Conservation (phyloP, 495 filamentous ascomycete genomes). For the Aspergillus ellipticus region DNA sequence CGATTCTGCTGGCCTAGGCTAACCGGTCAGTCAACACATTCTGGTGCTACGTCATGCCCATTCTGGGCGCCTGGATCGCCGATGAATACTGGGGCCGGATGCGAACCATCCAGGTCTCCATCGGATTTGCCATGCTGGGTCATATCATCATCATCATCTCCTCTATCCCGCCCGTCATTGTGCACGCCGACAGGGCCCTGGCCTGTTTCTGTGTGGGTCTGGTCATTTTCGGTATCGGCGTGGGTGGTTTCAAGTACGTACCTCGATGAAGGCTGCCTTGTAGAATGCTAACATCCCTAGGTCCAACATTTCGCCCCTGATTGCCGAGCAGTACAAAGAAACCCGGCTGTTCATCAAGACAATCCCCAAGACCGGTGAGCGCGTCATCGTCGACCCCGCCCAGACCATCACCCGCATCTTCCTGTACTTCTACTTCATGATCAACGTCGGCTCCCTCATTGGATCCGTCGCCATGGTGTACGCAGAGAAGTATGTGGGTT, state of each 20-base stretch:
- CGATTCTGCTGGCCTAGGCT: neutral
- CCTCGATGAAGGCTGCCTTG: neutral
- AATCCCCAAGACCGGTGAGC: constrained; percentile 49
- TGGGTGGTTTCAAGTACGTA: constrained; percentile 51
- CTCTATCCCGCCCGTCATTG: constrained; percentile 58
- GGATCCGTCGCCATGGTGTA: constrained; percentile 58
- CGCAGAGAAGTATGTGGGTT: constrained; percentile 71
- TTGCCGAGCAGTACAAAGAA: constrained; percentile 47
- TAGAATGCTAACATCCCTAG: constrained; percentile 20
- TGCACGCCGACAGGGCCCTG: constrained; percentile 44
- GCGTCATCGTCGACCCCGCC: constrained; percentile 64
- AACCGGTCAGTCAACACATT: constrained; percentile 55
- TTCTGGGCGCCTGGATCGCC: constrained; percentile 67
- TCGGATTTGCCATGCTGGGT: constrained; percentile 57
- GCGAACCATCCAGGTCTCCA: constrained; percentile 60
- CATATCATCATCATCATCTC: constrained; percentile 64
- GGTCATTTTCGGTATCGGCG: constrained; percentile 48
- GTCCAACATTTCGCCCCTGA: constrained; percentile 60
- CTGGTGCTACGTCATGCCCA: constrained; percentile 69
- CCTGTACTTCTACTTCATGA: constrained; percentile 48
- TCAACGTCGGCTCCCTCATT: constrained; percentile 49
- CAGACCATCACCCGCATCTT: constrained; percentile 48
- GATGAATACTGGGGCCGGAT: constrained; percentile 71
- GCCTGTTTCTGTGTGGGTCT: constrained; percentile 60
- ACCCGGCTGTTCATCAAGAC: constrained; percentile 35